Conservation (phyloP, 495 filamentous ascomycete species). For the Amorphotheca resinae region DNA sequence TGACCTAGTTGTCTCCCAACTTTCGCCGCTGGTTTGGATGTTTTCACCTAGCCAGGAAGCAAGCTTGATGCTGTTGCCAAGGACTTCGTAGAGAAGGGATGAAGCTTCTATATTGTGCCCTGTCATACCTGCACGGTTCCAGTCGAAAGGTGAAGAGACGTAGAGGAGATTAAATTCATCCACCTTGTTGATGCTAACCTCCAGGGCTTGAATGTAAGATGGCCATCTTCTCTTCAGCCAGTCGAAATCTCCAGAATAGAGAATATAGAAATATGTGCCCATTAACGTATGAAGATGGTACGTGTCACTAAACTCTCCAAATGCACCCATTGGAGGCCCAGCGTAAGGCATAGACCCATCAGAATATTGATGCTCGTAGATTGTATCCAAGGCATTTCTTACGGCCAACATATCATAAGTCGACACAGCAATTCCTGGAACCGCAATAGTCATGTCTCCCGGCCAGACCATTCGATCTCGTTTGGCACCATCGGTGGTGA, state of each 20-base stretch:
- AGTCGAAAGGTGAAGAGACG: conserved; percentile 42
- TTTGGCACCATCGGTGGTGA: conserved; percentile 45
- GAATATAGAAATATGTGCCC: conserved; percentile 46
- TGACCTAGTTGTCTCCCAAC: conserved; percentile 11
- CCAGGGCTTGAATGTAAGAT: conserved; percentile 36
- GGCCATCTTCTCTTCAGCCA: conserved; percentile 39
- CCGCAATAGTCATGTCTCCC: conserved; percentile 36
- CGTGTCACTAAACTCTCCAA: conserved; percentile 40
- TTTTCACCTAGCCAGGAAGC: conserved; percentile 19
- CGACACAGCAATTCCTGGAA: conserved; percentile 33
- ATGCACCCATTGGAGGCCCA: conserved; percentile 43
- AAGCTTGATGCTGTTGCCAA: conserved; percentile 24
- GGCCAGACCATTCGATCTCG: conserved; percentile 46
- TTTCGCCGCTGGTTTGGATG: neutral
- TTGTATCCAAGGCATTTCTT: conserved; percentile 31
- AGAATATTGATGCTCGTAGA: conserved; percentile 31
- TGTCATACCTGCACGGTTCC: conserved; percentile 37
- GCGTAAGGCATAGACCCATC: conserved; percentile 43
- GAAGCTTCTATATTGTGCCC: conserved; percentile 38
- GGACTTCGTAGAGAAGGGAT: conserved; percentile 24
- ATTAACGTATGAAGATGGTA: conserved; percentile 52
- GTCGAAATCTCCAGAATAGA: conserved; percentile 41
- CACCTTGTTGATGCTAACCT: conserved; percentile 39
- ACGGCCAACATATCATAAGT: conserved; percentile 32
- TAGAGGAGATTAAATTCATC: conserved; percentile 35